These are phyloP conservation scores for Dioscorea alata DNA, from an alignment of 106 monocot species.

Conservation along the genomic window DNA sequence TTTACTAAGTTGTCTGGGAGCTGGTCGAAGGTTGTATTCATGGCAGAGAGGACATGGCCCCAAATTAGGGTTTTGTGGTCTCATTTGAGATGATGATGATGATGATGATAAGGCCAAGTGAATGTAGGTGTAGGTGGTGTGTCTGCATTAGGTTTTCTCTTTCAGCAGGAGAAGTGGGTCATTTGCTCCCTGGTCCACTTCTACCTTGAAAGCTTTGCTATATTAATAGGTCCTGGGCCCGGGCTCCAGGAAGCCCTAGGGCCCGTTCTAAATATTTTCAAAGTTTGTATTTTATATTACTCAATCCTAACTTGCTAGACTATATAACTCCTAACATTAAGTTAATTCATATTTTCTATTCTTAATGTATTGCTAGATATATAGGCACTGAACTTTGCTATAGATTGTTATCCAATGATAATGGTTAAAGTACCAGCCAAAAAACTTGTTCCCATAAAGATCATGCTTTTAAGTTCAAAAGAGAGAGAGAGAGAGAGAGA, in stretches of 20 bases:
- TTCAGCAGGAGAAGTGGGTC: constrained; percentile 2
- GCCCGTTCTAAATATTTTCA: too few relatives aligned
- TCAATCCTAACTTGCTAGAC: too few relatives aligned
- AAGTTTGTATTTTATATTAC: too few relatives aligned
- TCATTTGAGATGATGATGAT: neutral
- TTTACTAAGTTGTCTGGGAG: neutral
- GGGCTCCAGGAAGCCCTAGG: neutral
- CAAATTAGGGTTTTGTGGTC: neutral
- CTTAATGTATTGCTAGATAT: too few relatives aligned
- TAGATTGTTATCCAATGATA: too few relatives aligned
- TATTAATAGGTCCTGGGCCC: neutral
- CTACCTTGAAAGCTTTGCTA: neutral
- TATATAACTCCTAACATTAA: too few relatives aligned
- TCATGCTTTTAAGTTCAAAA: too few relatives aligned
- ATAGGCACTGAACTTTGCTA: too few relatives aligned
- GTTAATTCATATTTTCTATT: too few relatives aligned
- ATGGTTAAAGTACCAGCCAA: too few relatives aligned
- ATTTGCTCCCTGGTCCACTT: neutral
- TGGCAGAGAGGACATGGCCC: neutral
- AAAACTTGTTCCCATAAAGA: too few relatives aligned
- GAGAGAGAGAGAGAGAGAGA: too few relatives aligned
- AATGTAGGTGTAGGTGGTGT: neutral
- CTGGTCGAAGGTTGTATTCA: neutral
- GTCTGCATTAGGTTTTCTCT: neutral
- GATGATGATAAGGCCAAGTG: neutral